Evolutionary conservation across 768 basidiomycete genomes (phyloP), one percentile per base, ranked within the genome.

Genomic region (Pisolithus orientalis): DNA sequence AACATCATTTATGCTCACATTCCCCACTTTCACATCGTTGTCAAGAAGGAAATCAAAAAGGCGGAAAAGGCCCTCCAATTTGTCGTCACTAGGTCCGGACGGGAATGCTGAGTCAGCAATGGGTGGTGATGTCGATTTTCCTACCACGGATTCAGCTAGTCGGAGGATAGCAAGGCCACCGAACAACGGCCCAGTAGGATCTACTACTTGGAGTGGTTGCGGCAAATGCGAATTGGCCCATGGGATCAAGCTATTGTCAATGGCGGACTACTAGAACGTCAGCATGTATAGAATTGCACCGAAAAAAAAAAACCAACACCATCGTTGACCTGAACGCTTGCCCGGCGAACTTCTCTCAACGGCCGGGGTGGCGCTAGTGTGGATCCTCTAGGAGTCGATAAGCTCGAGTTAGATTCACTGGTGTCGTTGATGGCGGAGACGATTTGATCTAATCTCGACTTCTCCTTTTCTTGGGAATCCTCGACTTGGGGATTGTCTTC

Each of bases 181-280:
- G 70, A 74, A 85, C 24, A 79, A 69, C 42, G 77, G 67, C 46
- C 55, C 67, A 2, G 63, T 54, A 0, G 58, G 54, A 55, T 85
- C 79, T 4, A 58, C 71, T 57, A 90, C 79, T 57, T 81, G 83
- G 8, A 83, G 71, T 3, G 75, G 66, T 7, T 72, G 59, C 1
- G 94, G 90, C 1, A 99, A 75, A 61, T 87, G 84, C 4, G 78
- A 72, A 69, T 99, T 99, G 24, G 91, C 87, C 94, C 94, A 98
- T 32, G 84, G 81, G 28, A 97, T 75, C 24, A 94, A 74, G n/a
- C 63, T 68, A 2, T 67, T 65, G 47, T 88, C 84, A 6, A 74
- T 64, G 32, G 63, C 46, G 52, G 54, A 59, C 55, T 54, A 60
- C 63, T 25, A 8, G 27, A 43, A 49, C 39, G 25, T 27, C 58